Evolutionary conservation across 1,284 basidiomycete species (phyloP).

Genomic region (Ganoderma multipileum): DNA sequence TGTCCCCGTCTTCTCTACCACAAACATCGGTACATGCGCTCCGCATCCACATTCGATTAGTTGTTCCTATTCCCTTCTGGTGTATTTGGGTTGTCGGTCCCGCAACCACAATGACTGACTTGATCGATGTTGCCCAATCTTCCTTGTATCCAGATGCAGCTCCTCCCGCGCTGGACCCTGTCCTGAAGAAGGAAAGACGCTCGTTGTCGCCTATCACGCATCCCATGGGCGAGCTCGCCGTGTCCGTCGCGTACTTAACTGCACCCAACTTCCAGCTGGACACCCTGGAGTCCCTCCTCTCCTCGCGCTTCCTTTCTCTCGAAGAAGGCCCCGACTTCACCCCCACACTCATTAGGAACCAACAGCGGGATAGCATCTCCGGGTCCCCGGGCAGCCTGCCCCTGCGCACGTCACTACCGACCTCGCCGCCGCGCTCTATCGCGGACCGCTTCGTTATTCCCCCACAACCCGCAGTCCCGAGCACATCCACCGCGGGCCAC

Average conservation of each 20-base stretch:
- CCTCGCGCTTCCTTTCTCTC: slow-evolving; percentile 73
- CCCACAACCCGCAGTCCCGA: slow-evolving; percentile 44
- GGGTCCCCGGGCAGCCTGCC: slow-evolving; percentile 53
- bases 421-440: slow-evolving; percentile 51
- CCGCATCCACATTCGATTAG: slow-evolving; percentile 1
- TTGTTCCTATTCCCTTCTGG: slow-evolving; percentile 15
- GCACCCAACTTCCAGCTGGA: slow-evolving; percentile 74
- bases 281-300: slow-evolving; percentile 75
- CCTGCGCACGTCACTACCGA: slow-evolving; percentile 49
- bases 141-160: slow-evolving; percentile 42
- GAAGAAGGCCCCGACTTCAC: slow-evolving; percentile 64
- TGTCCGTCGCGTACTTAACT: slow-evolving; percentile 68
- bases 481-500: slow-evolving; percentile 19
- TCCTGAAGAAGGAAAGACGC: slow-evolving; percentile 58
- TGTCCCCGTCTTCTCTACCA: slow-evolving; percentile 19
- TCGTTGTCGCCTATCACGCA: slow-evolving; percentile 70
- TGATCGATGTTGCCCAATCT: slow-evolving; percentile 1
- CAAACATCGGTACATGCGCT: slow-evolving; percentile 3
- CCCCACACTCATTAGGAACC: slow-evolving; percentile 64
- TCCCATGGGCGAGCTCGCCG: slow-evolving; percentile 66
- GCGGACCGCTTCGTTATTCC: slow-evolving; percentile 66
- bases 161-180: slow-evolving; percentile 47
- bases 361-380: slow-evolving; percentile 57
- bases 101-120: slow-evolving; percentile 32
- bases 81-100: slow-evolving; percentile 14